Conservation (phyloP, 805 yeast species). For the Wickerhamiella brachini region DNA sequence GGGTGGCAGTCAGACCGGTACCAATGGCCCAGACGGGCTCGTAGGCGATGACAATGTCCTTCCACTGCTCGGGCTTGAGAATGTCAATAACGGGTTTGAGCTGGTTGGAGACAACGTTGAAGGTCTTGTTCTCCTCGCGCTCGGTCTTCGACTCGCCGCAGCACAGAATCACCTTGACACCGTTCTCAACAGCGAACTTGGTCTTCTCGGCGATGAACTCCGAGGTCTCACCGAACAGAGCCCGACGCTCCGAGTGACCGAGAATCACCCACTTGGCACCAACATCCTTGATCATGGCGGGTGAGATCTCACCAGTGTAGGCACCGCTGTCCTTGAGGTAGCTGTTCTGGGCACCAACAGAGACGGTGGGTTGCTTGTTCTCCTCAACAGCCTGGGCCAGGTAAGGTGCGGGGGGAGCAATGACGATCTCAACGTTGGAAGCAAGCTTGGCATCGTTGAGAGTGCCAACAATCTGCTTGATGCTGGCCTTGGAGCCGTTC, state of each 20-base stretch:
- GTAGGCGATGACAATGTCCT: conserved; percentile 86
- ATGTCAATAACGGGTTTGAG: conserved; percentile 73
- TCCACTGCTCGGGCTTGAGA: conserved; percentile 62
- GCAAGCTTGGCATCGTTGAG: conserved; percentile 71
- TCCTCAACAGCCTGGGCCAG: conserved; percentile 59
- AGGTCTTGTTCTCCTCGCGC: conserved; percentile 78
- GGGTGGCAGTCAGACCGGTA: conserved; percentile 97
- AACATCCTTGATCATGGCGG: conserved; percentile 74
- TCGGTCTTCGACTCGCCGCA: conserved; percentile 96
- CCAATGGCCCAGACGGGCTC: conserved; percentile 99
- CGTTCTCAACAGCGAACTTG: conserved; percentile 81
- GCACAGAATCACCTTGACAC: conserved; percentile 85
- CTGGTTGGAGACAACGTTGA: conserved; percentile 79
- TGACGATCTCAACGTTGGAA: conserved; percentile 74
- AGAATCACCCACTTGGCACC: conserved; percentile 90
- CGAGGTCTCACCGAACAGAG: conserved; percentile 78
- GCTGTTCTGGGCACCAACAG: conserved; percentile 84
- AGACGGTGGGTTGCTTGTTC: conserved; percentile 53
- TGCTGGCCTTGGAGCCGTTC: conserved; percentile 86
- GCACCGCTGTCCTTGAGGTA: conserved; percentile 87
- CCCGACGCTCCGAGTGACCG: conserved; percentile 98
- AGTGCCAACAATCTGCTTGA: conserved; percentile 68
- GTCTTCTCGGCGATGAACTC: conserved; percentile 88
- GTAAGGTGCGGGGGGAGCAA: conserved; percentile 95
- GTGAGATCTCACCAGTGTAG: conserved; percentile 93